Conservation (phyloP, 2,329 filamentous ascomycete species). For the Penicillium janthinellum region DNA sequence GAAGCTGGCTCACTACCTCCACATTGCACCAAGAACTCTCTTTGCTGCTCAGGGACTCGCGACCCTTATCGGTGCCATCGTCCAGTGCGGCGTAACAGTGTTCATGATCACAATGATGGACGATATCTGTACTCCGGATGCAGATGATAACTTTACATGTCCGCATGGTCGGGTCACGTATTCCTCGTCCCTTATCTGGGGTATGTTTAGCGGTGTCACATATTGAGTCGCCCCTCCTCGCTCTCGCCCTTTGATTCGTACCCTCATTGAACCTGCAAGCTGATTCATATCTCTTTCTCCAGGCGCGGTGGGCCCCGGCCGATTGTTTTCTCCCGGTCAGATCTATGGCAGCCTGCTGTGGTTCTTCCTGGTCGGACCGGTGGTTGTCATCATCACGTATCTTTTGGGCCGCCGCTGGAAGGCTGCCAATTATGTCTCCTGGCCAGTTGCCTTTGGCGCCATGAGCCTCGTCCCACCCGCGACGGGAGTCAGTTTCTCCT, state of each 20-base stretch:
- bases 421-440: conserved; percentile 66
- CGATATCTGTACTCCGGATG: conserved; percentile 56
- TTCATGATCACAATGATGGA: conserved; percentile 52
- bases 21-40: conserved; percentile 51
- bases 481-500: conserved; percentile 69
- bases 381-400: conserved; percentile 63
- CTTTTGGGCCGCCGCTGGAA: conserved; percentile 61
- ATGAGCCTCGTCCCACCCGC: conserved; percentile 67
- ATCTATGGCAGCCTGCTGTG: conserved; percentile 67
- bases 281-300: neutral
- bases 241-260: conserved; percentile 4
- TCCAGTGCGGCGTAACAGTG: conserved; percentile 54
- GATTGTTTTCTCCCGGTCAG: conserved; percentile 65
- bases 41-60: conserved; percentile 56
- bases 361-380: conserved; percentile 70
- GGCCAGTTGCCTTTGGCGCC: conserved; percentile 69
- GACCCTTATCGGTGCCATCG: conserved; percentile 51
- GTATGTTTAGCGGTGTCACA: conserved; percentile 33
- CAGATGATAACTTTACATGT: conserved; percentile 62
- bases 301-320: conserved; percentile 65
- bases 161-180: conserved; percentile 63
- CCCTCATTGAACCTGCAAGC: neutral
- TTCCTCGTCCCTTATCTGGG: conserved; percentile 72
- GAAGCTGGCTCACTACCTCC: conserved; percentile 59
- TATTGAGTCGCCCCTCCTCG: neutral